phyloP scores from a whole-genome alignment of 441 rosid species.

The Gossypium gossypioides region DNA sequence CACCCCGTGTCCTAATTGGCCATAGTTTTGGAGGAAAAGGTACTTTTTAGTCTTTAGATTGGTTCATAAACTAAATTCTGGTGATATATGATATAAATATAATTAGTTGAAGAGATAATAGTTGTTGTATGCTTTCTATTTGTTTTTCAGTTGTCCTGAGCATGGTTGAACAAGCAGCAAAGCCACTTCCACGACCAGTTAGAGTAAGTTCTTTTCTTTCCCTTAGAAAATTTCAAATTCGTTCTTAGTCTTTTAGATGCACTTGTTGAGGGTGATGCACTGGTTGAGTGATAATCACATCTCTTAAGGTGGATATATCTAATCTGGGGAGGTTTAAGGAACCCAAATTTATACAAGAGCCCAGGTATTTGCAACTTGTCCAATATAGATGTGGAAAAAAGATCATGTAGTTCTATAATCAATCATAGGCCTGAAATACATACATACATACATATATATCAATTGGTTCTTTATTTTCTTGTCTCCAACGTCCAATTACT shows the following conservation, averaged over 20 bases:
- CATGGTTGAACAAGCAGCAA: conserved; percentile 94
- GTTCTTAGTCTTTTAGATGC: conserved; percentile 7
- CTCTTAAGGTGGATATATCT: conserved; percentile 4
- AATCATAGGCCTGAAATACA: background rate
- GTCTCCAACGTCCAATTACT: background rate
- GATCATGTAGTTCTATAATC: background rate
- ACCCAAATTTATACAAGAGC: background rate
- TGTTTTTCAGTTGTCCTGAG: conserved; percentile 67
- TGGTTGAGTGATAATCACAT: background rate
- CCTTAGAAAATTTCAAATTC: conserved; percentile 1
- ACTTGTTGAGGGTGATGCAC: background rate
- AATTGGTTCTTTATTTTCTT: background rate
- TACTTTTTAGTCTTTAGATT: conserved; percentile 17
- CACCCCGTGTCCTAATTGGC: conserved; percentile 82
- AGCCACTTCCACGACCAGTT: conserved; percentile 93
- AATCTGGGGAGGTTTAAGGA: background rate
- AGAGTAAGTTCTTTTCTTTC: conserved; percentile 39
- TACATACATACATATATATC: background rate
- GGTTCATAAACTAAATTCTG: background rate
- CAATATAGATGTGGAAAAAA: background rate
- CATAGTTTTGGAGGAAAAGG: conserved; percentile 99
- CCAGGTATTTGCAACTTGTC: background rate
- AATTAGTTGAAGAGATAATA: background rate
- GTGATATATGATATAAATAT: background rate
- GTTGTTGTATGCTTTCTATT: background rate